These are phyloP conservation scores for Metschnikowia gruessii DNA, from an alignment of 805 yeast genomes.

Conservation along the genomic window DNA sequence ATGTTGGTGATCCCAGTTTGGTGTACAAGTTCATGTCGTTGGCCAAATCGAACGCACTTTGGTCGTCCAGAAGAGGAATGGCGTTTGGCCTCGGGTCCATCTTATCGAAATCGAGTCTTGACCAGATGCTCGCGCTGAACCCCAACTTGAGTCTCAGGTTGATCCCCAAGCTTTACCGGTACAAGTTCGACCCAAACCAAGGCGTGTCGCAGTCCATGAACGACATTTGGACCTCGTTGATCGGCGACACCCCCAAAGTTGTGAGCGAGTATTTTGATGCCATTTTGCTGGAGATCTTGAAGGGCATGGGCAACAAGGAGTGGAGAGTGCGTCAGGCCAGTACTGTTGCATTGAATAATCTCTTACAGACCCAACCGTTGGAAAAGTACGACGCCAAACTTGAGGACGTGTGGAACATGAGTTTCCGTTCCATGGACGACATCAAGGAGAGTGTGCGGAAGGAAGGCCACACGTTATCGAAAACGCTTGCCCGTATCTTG, in stretches of 20 bases:
- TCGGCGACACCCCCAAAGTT: constrained; percentile 55
- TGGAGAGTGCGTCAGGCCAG: constrained; percentile 95
- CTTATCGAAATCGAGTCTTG: constrained; percentile 72
- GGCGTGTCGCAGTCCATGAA: constrained; percentile 80
- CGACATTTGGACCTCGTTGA: constrained; percentile 78
- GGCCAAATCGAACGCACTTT: constrained; percentile 80
- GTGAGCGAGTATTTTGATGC: constrained; percentile 51
- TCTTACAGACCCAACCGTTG: constrained; percentile 59
- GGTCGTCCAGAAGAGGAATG: constrained; percentile 92
- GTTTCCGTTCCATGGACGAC: constrained; percentile 88
- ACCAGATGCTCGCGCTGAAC: constrained; percentile 55
- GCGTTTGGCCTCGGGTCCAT: constrained; percentile 91
- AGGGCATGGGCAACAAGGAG: constrained; percentile 73
- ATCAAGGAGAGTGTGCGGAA: constrained; percentile 88
- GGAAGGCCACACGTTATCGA: constrained; percentile 71
- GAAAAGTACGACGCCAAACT: constrained; percentile 49
- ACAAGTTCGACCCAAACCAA: constrained; percentile 78
- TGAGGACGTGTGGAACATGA: constrained; percentile 80
- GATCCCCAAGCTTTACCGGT: constrained; percentile 80
- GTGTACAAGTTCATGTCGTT: constrained; percentile 93
- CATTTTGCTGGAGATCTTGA: constrained; percentile 63
- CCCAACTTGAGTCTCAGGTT: constrained; percentile 53
- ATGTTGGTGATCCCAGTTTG: constrained; percentile 91
- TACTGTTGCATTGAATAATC: constrained; percentile 63
- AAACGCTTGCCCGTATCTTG: constrained; percentile 59